Evolutionary conservation across 2,329 filamentous ascomycete species (phyloP), one percentile per base, ranked within the genome.

Genomic region (Ceratocystis ficicola): DNA sequence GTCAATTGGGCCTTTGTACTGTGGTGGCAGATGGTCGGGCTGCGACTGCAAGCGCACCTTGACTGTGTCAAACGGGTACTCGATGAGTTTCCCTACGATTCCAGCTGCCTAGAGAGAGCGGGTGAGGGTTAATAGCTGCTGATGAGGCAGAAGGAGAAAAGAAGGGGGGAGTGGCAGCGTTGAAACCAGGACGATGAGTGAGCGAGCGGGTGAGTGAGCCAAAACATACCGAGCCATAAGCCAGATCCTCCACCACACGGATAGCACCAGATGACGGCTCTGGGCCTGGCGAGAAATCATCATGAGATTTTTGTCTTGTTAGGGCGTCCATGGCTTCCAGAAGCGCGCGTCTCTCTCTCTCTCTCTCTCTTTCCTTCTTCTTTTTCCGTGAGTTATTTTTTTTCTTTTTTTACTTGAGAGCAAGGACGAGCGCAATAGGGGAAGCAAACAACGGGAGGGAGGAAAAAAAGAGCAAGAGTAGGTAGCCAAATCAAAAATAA

Each of bases 31-130:
- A 71, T 87, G 84, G 74, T 93, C 88, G 44, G 91, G 89, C 75
- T 97, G 93, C n/a, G 93, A 94, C 75, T 99, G 94, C 10, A 99
- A 83, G 50, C 94, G 89, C 68, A 99, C 94, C 77, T 99, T 99
- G 75, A 99, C 87, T 0, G 94, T 99, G 77, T 99, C 94, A 77
- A 99, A 99, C 28, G 94, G 94, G 74, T 96, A 99, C 75, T 99
- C 94, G 73, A 99, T 93, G 75, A 93, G 90, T 79, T 97, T 99
- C 69, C 93, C 93, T 44, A 90, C 86, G 68, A 95, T 84, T 68
- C 94, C 94, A 65, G 93, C 92, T 67, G 83, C 75, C 88, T 91
- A 69, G 52, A 59, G 52, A 55, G 12, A 61, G 22, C n/a, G 46
- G 10, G n/a, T 12, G 3, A 28, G 15, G 17, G 46, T 60, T 28